phyloP scores from a whole-genome alignment of 352 stramenopile species.

The Plasmopara viticola region DNA sequence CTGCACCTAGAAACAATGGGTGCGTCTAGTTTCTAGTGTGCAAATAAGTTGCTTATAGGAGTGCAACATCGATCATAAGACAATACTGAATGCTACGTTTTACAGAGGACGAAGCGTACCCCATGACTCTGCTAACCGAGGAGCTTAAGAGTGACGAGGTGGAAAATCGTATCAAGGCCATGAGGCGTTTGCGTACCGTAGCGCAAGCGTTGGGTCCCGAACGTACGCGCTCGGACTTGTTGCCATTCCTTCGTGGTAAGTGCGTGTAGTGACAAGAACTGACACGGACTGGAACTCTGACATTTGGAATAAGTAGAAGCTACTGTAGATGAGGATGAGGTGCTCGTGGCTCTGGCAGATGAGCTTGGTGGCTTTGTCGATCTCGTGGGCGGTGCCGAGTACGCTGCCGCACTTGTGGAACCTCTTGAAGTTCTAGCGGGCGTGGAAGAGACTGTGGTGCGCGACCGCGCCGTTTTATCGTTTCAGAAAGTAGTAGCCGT shows the following conservation, averaged over 20 bases:
- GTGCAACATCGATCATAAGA: not conserved
- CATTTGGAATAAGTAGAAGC: constrained; percentile 32
- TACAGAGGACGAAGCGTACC: constrained; percentile 78
- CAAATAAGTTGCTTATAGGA: not conserved
- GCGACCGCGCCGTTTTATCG: constrained; percentile 72
- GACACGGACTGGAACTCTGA: constrained; percentile 6
- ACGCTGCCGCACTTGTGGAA: constrained; percentile 70
- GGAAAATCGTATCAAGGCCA: constrained; percentile 91
- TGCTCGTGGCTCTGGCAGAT: constrained; percentile 88
- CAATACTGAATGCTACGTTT: constrained; percentile 11
- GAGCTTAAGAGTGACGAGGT: constrained; percentile 90
- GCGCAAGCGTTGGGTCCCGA: constrained; percentile 86
- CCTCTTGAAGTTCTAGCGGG: constrained; percentile 88
- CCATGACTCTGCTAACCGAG: constrained; percentile 87
- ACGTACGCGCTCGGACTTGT: constrained; percentile 68
- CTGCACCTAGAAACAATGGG: constrained; percentile 12
- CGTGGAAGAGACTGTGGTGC: constrained; percentile 93
- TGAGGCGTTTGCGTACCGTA: constrained; percentile 89
- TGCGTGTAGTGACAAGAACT: not conserved
- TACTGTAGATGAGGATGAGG: constrained; percentile 92
- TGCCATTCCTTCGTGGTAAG: constrained; percentile 84
- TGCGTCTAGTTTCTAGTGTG: constrained; percentile 1
- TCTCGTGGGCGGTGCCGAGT: constrained; percentile 65
- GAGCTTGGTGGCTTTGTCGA: constrained; percentile 89
- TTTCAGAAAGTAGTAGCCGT: constrained; percentile 69